These are phyloP conservation scores for Malbranchea zuffiana DNA, from an alignment of 2,329 filamentous ascomycete species.

Conservation along the genomic window DNA sequence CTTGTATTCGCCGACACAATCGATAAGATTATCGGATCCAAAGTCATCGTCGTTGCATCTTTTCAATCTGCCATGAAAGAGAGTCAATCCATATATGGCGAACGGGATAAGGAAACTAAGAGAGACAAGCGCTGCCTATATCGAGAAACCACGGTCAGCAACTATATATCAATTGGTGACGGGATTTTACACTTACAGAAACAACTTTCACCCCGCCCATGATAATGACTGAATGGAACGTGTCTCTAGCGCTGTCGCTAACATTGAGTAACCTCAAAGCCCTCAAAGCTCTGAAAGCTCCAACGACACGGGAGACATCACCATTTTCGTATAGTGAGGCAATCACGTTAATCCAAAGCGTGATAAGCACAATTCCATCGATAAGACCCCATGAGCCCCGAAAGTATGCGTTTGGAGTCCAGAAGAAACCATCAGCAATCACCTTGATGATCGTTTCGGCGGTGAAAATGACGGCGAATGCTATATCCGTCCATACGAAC, in stretches of 20 bases:
- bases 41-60: conserved; percentile 63
- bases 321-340: conserved; percentile 74
- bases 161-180: not conserved
- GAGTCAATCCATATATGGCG: conserved; percentile 85
- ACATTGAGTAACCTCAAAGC: conserved; percentile 87
- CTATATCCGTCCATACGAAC: conserved; percentile 90
- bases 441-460: conserved; percentile 83
- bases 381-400: conserved; percentile 95
- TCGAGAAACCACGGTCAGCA: conserved; percentile 3
- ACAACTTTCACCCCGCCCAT: conserved; percentile 90
- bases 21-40: conserved; percentile 48
- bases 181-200: conserved; percentile 46
- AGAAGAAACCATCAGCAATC: conserved; percentile 88
- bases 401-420: conserved; percentile 94
- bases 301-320: conserved; percentile 77
- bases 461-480: conserved; percentile 78
- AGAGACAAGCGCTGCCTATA: conserved; percentile 73
- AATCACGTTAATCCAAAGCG: conserved; percentile 87
- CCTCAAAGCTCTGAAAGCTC: conserved; percentile 91
- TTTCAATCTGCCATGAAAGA: conserved; percentile 76
- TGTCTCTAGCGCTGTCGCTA: conserved; percentile 88
- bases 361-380: conserved; percentile 80
- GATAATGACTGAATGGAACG: conserved; percentile 93
- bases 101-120: conserved; percentile 91
- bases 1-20: conserved; percentile 76